Base-by-base conservation (phyloP, 176 grass and related monocot species). In the Canna indica region DNA sequence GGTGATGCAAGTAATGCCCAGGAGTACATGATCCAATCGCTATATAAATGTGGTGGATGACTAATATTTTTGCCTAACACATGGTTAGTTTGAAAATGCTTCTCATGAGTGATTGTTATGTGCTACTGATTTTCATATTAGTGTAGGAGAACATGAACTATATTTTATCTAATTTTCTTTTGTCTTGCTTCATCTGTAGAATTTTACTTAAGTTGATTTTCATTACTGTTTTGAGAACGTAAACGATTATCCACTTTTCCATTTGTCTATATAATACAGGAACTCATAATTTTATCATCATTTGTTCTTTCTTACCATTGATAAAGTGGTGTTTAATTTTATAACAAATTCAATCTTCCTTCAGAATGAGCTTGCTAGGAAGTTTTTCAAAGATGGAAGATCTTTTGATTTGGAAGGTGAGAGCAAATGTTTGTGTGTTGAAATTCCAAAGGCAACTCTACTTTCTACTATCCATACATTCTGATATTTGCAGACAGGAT, bases 351-450 rank as follows among this genome's bases (percentile, higher is more conserved):
- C 31, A 71, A 17, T 26, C 62, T 48, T 79, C n/a, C 54, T 59
- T 80, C 83, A 91, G 92, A 71, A 73, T 41, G 81, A 96, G 41
- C 78, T 96, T 75, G 79, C 85, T n/a, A 83, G 78, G 68, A 96
- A 83, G 42, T 96, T 96, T 72, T 96, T 96, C 81, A 96, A 83
- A 76, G 92, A 96, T 74, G 88, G 88, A 53, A 91, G 88, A 87
- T 80, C 78, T 65, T 85, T 96, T 83, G 85, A 96, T 85, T 79
- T 96, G 70, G 79, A 91, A 86, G 92, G 92, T 91, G 76, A 87
- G 71, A 44, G 1, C 38, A 60, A 27, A 38, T 16, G 7, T 66
- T 10, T 39, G 2, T 66, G 5, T 14, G 22, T 15, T 14, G 63
- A 22, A 24, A 63, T 30, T 12, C 27, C 4, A 29, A 63, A 63